Conservation (phyloP, 306 rosid genomes). For the Sesbania bispinosa region DNA sequence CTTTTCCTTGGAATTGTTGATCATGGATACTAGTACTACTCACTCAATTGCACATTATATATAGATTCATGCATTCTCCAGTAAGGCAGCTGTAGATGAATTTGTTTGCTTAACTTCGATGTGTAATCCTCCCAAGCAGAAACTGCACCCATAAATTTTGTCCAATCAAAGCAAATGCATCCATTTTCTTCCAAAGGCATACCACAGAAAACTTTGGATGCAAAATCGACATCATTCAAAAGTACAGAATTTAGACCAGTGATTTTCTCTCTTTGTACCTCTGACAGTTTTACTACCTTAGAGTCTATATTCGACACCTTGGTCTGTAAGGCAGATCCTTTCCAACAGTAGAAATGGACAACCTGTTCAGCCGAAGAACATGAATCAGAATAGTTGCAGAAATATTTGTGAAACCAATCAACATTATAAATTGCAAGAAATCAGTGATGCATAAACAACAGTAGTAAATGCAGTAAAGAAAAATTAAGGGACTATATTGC, state of each 20-base stretch:
- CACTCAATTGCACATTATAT: conserved; percentile 40
- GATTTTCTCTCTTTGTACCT: conserved; percentile 34
- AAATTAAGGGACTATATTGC: not conserved
- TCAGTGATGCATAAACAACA: not conserved
- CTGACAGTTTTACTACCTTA: conserved; percentile 41
- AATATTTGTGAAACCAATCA: conserved; percentile 2
- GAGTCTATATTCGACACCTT: conserved; percentile 13
- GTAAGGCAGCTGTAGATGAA: conserved; percentile 43
- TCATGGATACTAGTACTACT: not conserved
- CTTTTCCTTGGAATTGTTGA: conserved; percentile 4
- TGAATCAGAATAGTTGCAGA: not conserved
- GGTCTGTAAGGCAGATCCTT: conserved; percentile 39
- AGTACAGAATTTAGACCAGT: conserved; percentile 40
- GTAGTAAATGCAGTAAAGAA: not conserved
- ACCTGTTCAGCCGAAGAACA: conserved; percentile 44
- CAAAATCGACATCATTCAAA: conserved; percentile 43
- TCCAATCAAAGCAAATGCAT: conserved; percentile 43
- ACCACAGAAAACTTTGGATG: conserved; percentile 35
- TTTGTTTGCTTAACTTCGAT: conserved; percentile 35
- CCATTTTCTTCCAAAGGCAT: conserved; percentile 20
- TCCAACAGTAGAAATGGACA: conserved; percentile 66
- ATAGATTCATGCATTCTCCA: conserved; percentile 70
- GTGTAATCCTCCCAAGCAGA: conserved; percentile 58
- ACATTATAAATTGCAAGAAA: not conserved
- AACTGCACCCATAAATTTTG: conserved; percentile 37